A percentile compares a stretch with the other conserved stretches of the same genome.
phyloP scores from a whole-genome alignment of 2,329 filamentous ascomycete species.

The Passalora sequoiae region DNA sequence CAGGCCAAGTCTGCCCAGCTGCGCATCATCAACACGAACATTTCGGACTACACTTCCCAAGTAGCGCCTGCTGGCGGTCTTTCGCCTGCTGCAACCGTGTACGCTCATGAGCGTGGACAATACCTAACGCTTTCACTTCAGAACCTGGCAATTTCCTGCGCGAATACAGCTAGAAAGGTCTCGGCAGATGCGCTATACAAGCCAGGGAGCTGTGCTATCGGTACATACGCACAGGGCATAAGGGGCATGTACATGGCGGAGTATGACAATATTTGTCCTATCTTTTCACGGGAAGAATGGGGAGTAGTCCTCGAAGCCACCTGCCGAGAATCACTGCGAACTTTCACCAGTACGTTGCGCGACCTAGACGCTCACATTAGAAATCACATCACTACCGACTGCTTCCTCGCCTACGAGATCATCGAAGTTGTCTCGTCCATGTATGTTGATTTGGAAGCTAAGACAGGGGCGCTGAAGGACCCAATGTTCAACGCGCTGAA shows the following conservation, averaged over 20 bases:
- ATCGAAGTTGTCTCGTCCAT: constrained; percentile 81
- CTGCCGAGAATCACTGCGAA: constrained; percentile 69
- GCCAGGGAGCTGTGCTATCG: constrained; percentile 83
- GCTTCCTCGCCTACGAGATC: constrained; percentile 91
- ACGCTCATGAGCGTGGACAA: constrained; percentile 77
- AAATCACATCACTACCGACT: constrained; percentile 79
- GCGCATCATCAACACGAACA: constrained; percentile 64
- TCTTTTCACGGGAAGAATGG: constrained; percentile 85
- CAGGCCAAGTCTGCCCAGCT: constrained; percentile 71
- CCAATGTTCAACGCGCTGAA: constrained; percentile 80
- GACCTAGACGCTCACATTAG: constrained; percentile 90
- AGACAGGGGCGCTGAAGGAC: constrained; percentile 79
- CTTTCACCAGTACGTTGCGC: constrained; percentile 77
- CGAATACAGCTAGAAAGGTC: constrained; percentile 70
- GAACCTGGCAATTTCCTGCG: constrained; percentile 79
- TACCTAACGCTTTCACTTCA: constrained; percentile 78
- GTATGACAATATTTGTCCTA: constrained; percentile 80
- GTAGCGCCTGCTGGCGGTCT: constrained; percentile 26
- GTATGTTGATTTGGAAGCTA: constrained; percentile 71
- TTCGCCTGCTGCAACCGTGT: constrained; percentile 67
- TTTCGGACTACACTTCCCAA: constrained; percentile 28
- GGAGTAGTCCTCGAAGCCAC: constrained; percentile 71
- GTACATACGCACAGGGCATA: constrained; percentile 79
- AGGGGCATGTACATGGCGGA: constrained; percentile 83
- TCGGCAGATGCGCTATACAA: constrained; percentile 75